Base-by-base conservation (phyloP, 2,329 filamentous ascomycete species). In the Trichoderma lentiforme region DNA sequence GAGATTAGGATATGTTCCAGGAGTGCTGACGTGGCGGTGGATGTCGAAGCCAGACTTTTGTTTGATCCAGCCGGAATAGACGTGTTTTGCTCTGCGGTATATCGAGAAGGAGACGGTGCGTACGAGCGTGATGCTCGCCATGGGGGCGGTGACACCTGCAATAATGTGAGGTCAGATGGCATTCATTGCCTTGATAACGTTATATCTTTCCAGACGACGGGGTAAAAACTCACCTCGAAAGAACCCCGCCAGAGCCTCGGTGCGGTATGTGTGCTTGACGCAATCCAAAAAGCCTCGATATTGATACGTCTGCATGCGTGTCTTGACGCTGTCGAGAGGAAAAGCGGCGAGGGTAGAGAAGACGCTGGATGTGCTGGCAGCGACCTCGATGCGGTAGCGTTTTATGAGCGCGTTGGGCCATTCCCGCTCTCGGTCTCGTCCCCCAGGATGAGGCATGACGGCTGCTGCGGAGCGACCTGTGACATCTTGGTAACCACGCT, bases 311-410 rank as follows among this genome's bases (percentile, higher is more conserved):
- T 97, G 93, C 90, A 96, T 93, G 78, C 93, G 92, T 71, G 92
- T 95, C 85, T 97, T 97, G 80, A 95, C 91, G 77, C 93, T 95
- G 81, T 97, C 93, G 76, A 97, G 88, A 26, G 93, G 93, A 79
- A 95, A 97, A n/a, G 93, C 92, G 75, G 88, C 86, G 78, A 94
- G 87, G 56, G 93, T 96, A 47, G 92, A 94, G 71, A 95, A 86
- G 75, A 95, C 86, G 81, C 92, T 95, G 79, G 91, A 92, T 51
- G 90, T 86, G 81, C 91, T 92, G 58, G 93, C 93, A 73, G 93
- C 90, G 75, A 96, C 90, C 82, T 95, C 92, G 63, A 92, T 95
- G 75, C 92, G 89, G 82, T 96, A 95, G 76, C 87, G 88, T 83
- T 93, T 94, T 78, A 92, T 85, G 84, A 91, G 78, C 30, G 76